A percentile compares a stretch with the other conserved stretches of the same genome.
phyloP scores from a whole-genome alignment of 2,329 filamentous ascomycete genomes.

The Myriosclerotinia duriaeana region DNA sequence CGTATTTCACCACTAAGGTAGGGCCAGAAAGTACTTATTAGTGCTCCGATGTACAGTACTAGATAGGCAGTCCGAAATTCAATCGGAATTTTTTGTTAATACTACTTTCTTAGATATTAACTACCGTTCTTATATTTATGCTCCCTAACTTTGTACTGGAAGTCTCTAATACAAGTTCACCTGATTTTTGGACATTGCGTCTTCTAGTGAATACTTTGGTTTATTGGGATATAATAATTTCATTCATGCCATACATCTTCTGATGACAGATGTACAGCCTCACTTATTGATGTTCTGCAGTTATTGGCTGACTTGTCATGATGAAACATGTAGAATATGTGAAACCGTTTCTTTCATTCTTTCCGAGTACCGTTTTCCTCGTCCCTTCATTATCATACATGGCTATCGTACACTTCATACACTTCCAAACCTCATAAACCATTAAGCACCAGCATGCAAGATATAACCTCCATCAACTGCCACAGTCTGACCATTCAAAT shows the following conservation, averaged over 20 bases:
- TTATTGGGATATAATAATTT: neutral
- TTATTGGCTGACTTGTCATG: neutral
- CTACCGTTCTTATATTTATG: too few relatives aligned
- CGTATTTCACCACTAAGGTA: too few relatives aligned
- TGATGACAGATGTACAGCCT: neutral
- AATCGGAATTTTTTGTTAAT: too few relatives aligned
- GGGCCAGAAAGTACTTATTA: too few relatives aligned
- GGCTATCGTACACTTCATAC: neutral
- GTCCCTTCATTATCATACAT: slow-evolving; percentile 3
- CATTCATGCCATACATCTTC: neutral
- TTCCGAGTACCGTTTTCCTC: neutral
- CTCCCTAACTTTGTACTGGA: too few relatives aligned
- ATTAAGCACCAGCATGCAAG: slow-evolving; percentile 32
- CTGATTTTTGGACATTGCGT: too few relatives aligned
- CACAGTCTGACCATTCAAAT: slow-evolving; percentile 44
- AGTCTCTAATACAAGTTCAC: too few relatives aligned
- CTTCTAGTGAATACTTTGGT: too few relatives aligned
- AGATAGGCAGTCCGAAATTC: too few relatives aligned
- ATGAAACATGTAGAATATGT: neutral
- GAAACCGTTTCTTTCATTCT: neutral
- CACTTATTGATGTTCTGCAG: neutral
- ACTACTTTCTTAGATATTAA: too few relatives aligned
- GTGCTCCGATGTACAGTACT: too few relatives aligned
- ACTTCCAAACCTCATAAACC: neutral
- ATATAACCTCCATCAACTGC: slow-evolving; percentile 56